Evolutionary conservation across 2,329 filamentous ascomycete species (phyloP).

Genomic region (Thielaviopsis euricoi): DNA sequence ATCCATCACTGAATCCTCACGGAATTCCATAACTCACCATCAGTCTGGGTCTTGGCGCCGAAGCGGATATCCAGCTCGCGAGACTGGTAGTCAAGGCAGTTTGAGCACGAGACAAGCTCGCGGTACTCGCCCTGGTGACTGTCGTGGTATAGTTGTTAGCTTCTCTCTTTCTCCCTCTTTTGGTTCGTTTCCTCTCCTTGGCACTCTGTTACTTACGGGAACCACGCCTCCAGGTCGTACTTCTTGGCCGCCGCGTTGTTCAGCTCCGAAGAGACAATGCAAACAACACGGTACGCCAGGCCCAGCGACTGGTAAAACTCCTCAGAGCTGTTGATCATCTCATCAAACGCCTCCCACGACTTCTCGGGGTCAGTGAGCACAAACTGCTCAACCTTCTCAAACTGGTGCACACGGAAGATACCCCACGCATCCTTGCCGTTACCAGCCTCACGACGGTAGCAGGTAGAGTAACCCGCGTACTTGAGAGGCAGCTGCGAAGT

Average conservation of each 20-base stretch:
- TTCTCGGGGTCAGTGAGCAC: constrained; percentile 70
- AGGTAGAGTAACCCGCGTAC: constrained; percentile 83
- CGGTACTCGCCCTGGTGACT: constrained; percentile 78
- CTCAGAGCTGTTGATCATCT: constrained; percentile 82
- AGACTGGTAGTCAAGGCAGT: constrained; percentile 96
- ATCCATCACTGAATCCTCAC: neutral
- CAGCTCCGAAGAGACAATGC: constrained; percentile 89
- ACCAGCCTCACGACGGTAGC: constrained; percentile 90
- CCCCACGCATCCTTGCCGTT: constrained; percentile 87
- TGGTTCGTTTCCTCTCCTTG: neutral
- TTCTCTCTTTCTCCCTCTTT: neutral
- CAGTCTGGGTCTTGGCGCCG: constrained; percentile 72
- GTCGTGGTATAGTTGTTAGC: neutral
- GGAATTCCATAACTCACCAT: constrained; percentile 28
- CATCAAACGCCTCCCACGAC: constrained; percentile 83
- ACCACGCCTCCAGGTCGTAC: constrained; percentile 91
- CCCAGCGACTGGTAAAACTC: constrained; percentile 87
- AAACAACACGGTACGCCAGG: constrained; percentile 79
- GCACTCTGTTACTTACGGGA: constrained; percentile 42
- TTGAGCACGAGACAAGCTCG: constrained; percentile 92
- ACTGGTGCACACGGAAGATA: constrained; percentile 95
- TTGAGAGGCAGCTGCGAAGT: constrained; percentile 77
- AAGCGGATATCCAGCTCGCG: constrained; percentile 85
- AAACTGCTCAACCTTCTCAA: constrained; percentile 85
- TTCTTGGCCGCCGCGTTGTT: constrained; percentile 71